Evolutionary conservation across 2,329 filamentous ascomycete genomes (phyloP).

Genomic region (Dactylella cylindrospora): DNA sequence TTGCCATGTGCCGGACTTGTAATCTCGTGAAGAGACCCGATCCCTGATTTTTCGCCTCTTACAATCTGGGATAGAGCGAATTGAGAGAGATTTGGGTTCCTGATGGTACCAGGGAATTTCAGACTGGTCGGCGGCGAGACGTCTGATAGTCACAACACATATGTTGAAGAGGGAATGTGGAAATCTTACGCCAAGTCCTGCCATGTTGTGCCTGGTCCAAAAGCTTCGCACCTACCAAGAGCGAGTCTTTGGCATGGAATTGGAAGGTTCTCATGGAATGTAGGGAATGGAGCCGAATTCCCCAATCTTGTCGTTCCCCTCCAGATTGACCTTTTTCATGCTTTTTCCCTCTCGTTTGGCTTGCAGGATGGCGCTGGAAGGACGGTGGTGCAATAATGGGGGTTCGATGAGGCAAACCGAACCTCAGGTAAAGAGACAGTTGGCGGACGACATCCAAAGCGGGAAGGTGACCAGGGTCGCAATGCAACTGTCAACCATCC

Average conservation of each 20-base stretch:
- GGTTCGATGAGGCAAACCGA: too few relatives aligned
- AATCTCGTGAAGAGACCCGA: slow-evolving; percentile 3
- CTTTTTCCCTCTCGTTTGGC: slow-evolving; percentile 22
- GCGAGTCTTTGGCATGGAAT: slow-evolving; percentile 15
- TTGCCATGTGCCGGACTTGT: slow-evolving; percentile 9
- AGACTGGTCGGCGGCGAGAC: slow-evolving; percentile 18
- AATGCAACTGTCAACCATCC: slow-evolving; percentile 43
- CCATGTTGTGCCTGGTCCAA: slow-evolving; percentile 29
- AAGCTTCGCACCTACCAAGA: slow-evolving; percentile 20
- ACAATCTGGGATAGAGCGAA: slow-evolving; percentile 29
- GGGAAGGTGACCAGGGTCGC: slow-evolving; percentile 29
- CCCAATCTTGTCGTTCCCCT: too few relatives aligned
- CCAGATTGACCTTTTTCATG: too few relatives aligned
- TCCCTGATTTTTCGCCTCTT: slow-evolving; percentile 9
- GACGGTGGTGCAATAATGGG: slow-evolving; percentile 7
- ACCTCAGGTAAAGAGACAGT: too few relatives aligned
- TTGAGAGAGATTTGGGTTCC: too few relatives aligned
- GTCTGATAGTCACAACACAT: slow-evolving; percentile 32
- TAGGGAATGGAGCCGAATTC: too few relatives aligned
- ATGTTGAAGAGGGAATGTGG: slow-evolving; percentile 41
- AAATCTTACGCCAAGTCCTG: slow-evolving; percentile 25
- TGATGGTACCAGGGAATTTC: slow-evolving; percentile 43
- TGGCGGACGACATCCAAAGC: too few relatives aligned
- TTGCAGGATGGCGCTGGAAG: slow-evolving; percentile 1
- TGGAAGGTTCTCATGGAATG: slow-evolving; percentile 36